Conservation (phyloP, 1,139 yeast species). For the Wickerhamomyces sp. region DNA sequence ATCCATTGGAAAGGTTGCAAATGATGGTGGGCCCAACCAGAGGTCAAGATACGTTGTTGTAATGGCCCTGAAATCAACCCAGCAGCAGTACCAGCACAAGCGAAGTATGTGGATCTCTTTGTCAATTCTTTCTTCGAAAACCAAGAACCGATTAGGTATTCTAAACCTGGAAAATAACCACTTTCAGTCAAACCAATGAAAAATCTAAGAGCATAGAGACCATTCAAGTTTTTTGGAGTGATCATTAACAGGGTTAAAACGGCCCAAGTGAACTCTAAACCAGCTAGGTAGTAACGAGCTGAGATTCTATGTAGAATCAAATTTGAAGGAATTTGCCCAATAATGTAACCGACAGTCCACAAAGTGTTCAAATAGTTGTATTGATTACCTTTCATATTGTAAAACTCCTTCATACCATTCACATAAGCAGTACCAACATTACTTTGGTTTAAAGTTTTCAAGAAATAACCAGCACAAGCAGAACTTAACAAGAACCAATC, state of each 20-base stretch:
- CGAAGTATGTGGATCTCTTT: conserved; percentile 19
- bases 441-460: conserved; percentile 2
- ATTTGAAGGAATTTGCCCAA: conserved; percentile 3
- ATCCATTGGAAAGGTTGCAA: conserved; percentile 46
- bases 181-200: conserved; percentile 3
- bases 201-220: conserved; percentile 1
- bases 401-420: conserved; percentile 46
- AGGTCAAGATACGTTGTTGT: conserved; percentile 19
- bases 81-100: conserved; percentile 22
- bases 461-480: conserved; percentile 16
- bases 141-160: conserved; percentile 3
- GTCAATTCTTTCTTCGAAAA: conserved; percentile 2
- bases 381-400: conserved; percentile 3
- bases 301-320: conserved; percentile 39
- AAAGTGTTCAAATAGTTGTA: conserved; percentile 2
- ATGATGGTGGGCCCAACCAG: conserved; percentile 31
- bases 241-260: conserved; percentile 1
- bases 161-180: conserved; percentile 3
- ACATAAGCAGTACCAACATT: conserved; percentile 33
- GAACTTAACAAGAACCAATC: conserved; percentile 38
- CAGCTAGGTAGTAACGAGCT: conserved; percentile 3
- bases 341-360: conserved; percentile 3
- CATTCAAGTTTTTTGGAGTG: conserved; percentile 1
- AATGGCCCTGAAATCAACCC: conserved; percentile 33
- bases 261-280: conserved; percentile 3